Evolutionary conservation across 2,329 filamentous ascomycete genomes (phyloP), one percentile per base, ranked within the genome.

Genomic region (Claviceps sp.): DNA sequence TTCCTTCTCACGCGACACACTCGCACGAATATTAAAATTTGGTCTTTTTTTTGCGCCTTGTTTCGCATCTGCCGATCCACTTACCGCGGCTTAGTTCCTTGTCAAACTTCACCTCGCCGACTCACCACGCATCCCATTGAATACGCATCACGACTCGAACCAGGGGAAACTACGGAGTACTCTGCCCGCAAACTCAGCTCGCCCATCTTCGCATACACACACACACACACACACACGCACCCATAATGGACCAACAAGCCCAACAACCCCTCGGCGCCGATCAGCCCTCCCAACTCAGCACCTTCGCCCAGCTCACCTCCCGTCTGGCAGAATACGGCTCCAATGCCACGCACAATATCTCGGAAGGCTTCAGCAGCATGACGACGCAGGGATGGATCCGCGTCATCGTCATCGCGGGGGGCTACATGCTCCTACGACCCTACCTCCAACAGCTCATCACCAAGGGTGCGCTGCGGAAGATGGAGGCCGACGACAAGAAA

Each of bases 371-470:
- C 56, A 66, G 67, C 55, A 69, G 67, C 55, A 74, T 82, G 72
- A 70, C 72, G 1, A 60, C 65, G 11, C 68, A 79, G 58, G 70
- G 75, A 43, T 81, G 76, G 72, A 75, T 93, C 60, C 85, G 87
- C 47, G 74, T 93, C 53, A 68, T 88, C 58, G 75, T 81, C 58
- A 77, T 88, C 55, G 77, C 88, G 20, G 79, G 87, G 60, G 82
- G 79, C 52, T 94, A 91, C 71, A 63, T 82, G 57, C 76, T 93
- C 50, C 61, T 88, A 24, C 81, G 88, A 1, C 86, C 86, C 0
- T 88, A 88, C 64, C 66, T 90, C 50, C 74, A 90, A 61, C 84
- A 84, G 62, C 67, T 81, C 40, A 81, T 81, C 59, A 79, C 75
- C 55, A 79, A 78, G 60, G 68, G 75, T 56, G 81, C 86, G 62